Evolutionary conservation across 2,329 filamentous ascomycete species (phyloP).

Genomic region (Aspergillus fischeri): DNA sequence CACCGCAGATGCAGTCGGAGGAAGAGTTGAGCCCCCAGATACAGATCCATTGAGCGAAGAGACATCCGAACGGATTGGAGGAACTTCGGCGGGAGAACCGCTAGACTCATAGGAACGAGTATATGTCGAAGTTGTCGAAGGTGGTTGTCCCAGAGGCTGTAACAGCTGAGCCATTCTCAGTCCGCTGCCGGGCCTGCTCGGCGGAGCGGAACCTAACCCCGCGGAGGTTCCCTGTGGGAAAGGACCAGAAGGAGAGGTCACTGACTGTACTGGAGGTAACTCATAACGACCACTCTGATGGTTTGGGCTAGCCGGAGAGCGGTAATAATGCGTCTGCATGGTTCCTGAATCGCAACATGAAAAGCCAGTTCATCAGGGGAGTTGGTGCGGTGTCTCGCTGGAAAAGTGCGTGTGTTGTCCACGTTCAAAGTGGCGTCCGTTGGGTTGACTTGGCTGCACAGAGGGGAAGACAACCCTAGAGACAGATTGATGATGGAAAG

Average conservation of each 20-base stretch:
- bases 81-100: conserved; percentile 37
- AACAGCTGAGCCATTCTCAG: conserved; percentile 41
- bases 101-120: conserved; percentile 38
- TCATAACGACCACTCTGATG: conserved; percentile 28
- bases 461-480: conserved; percentile 2
- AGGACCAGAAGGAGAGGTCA: conserved; percentile 29
- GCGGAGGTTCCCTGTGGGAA: conserved; percentile 22
- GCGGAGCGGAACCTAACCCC: conserved; percentile 33
- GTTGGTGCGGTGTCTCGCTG: neutral
- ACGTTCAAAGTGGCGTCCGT: neutral
- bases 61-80: conserved; percentile 33
- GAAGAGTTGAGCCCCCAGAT: conserved; percentile 30
- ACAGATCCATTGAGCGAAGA: conserved; percentile 37
- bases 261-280: conserved; percentile 33
- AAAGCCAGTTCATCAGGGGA: conserved; percentile 17
- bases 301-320: conserved; percentile 21
- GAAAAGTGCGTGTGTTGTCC: neutral
- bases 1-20: conserved; percentile 38
- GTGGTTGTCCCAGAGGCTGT: conserved; percentile 31
- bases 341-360: conserved; percentile 7
- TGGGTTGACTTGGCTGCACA: neutral
- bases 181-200: conserved; percentile 36
- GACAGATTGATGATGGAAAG: conserved; percentile 1
- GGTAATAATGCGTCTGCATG: conserved; percentile 35
- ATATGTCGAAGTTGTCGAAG: conserved; percentile 27